phyloP scores from a whole-genome alignment of 495 filamentous ascomycete genomes.

The Amphirosellinia nigrospora region DNA sequence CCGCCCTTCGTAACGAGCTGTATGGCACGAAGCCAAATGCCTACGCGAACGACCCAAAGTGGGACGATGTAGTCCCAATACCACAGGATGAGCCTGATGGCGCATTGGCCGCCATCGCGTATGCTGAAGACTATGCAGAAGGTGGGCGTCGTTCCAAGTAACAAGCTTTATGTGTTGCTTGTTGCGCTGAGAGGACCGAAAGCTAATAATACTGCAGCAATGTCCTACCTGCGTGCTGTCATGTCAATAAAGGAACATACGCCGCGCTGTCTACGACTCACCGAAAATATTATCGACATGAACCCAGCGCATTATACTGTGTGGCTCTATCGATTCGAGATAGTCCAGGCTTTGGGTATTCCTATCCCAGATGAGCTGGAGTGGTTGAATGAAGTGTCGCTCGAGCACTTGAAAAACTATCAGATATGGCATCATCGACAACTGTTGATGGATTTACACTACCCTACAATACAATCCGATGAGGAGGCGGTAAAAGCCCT shows the following conservation, averaged over 20 bases:
- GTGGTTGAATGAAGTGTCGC: constrained; percentile 83
- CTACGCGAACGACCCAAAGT: constrained; percentile 75
- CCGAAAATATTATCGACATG: constrained; percentile 84
- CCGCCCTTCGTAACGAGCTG: constrained; percentile 45
- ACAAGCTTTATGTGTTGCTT: background rate
- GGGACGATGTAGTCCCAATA: constrained; percentile 84
- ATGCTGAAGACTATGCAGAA: constrained; percentile 83
- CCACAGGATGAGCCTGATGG: constrained; percentile 79
- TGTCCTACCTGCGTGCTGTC: constrained; percentile 86
- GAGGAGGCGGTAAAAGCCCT: constrained; percentile 41
- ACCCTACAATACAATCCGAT: constrained; percentile 55
- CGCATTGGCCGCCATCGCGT: constrained; percentile 87
- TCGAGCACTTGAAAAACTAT: constrained; percentile 92
- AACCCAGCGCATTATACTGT: constrained; percentile 98
- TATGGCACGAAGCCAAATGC: constrained; percentile 50
- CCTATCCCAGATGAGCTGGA: constrained; percentile 74
- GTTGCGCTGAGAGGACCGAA: background rate
- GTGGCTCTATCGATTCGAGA: constrained; percentile 91
- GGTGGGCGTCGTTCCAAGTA: constrained; percentile 56
- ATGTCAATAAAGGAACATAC: constrained; percentile 89
- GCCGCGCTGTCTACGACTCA: constrained; percentile 78
- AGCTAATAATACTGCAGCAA: constrained; percentile 45
- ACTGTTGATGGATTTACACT: constrained; percentile 73
- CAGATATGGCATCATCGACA: constrained; percentile 99
- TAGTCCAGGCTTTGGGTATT: constrained; percentile 68